A percentile compares a stretch with the other conserved stretches of the same genome.
Evolutionary conservation across 805 yeast genomes (phyloP).

Genomic region (Candida orba): DNA sequence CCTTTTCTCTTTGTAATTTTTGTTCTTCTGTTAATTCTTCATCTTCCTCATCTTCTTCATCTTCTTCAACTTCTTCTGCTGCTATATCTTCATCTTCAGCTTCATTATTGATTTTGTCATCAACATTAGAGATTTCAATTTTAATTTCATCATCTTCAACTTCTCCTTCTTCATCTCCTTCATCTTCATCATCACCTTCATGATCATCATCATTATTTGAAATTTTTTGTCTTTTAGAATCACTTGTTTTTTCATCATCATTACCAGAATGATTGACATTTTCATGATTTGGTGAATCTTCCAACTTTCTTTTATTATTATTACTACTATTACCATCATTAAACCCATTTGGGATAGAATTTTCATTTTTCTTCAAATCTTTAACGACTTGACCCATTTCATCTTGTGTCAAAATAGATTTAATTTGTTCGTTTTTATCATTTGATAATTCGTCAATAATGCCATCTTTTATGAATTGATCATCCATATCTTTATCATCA

Average conservation of each 20-base stretch:
- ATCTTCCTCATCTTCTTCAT: slow-evolving; percentile 17
- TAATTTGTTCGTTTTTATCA: slow-evolving; percentile 15
- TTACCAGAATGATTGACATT: slow-evolving; percentile 20
- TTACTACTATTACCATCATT: background rate
- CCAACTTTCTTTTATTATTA: slow-evolving; percentile 10
- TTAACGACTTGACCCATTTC: slow-evolving; percentile 18
- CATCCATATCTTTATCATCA: slow-evolving; percentile 9
- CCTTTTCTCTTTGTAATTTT: slow-evolving; percentile 15
- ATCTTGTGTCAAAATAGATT: slow-evolving; percentile 17
- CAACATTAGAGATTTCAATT: slow-evolving; percentile 1
- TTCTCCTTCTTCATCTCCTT: slow-evolving; percentile 8
- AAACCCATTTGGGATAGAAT: too few species aligned
- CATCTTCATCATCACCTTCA: too few species aligned
- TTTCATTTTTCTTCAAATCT: too few species aligned
- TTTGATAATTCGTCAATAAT: slow-evolving; percentile 16
- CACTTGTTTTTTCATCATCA: slow-evolving; percentile 16
- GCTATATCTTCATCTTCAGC: slow-evolving; percentile 13
- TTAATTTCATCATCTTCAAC: slow-evolving; percentile 16
- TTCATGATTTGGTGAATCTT: background rate
- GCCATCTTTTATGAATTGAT: slow-evolving; percentile 20
- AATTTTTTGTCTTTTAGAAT: slow-evolving; percentile 9
- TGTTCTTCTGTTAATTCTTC: slow-evolving; percentile 21
- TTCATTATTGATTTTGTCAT: slow-evolving; percentile 6
- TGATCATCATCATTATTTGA: background rate
- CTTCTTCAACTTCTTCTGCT: slow-evolving; percentile 12